Base-by-base conservation (phyloP, 1,139 yeast genomes). In the Scheffersomyces stambukii region DNA sequence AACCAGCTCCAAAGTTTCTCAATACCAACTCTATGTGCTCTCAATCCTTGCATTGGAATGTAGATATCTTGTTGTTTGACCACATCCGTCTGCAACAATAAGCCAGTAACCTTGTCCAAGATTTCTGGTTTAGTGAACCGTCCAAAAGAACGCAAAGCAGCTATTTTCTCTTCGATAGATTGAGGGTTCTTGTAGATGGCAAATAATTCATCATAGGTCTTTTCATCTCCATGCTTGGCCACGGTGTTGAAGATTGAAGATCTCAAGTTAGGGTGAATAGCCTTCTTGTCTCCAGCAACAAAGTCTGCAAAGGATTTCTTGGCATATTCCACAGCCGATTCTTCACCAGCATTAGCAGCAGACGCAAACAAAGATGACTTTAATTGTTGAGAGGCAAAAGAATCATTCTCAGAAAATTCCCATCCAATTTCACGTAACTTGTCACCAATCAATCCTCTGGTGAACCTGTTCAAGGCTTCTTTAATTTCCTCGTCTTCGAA, bases 201-300 rank as follows among this genome's bases (percentile, higher is more conserved):
- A 42, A 72, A 67, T 33, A 89, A 57, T 42, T 75, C 70, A 26
- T 85, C 80, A 57, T 75, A 86, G 38, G 77, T 76, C 24, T 68
- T 59, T 33, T 55, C 69, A 36, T 76, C 78, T 38, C 94, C 96
- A 32, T 60, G 55, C 48, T 72, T 68, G 28, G 95, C 89, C 44
- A 75, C 84, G 13, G 77, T 60, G 31, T 59, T 61, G 58, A 84
- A 89, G 24, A 91, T 77, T 8, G 84, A 53, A 6, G 74, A 73
- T 59, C 88, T 78, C 47, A 89, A 62, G 60, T 88, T 81, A 42
- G 96, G 93, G 57, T 86, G 81, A 41, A 89, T 69, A 12, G 91
- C 86, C 34, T 64, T 57, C 42, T 66, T 68, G 42, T 84, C 81
- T 38, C 95, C 95, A 14, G 63, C 62, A 26, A 73, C 57, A 48